phyloP scores from a whole-genome alignment of 1,284 basidiomycete species.

The Anthracocystis panici-leucophaei region DNA sequence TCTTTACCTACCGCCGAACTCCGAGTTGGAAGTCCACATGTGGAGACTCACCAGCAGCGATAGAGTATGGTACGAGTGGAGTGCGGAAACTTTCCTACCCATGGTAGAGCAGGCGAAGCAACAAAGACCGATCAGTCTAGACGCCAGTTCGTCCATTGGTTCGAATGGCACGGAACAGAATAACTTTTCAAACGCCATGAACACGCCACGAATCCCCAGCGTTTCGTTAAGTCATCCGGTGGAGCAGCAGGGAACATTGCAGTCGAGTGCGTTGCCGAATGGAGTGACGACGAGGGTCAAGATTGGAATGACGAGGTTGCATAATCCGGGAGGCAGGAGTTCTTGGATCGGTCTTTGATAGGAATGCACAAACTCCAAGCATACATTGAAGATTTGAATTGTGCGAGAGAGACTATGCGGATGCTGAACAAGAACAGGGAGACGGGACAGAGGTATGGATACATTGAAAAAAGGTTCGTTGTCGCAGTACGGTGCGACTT shows the following conservation, averaged over 20 bases:
- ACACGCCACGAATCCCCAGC: slow-evolving; percentile 62
- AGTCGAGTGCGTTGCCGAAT: slow-evolving; percentile 20
- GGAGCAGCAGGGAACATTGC: slow-evolving; percentile 8
- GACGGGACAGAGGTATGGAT: slow-evolving; percentile 6
- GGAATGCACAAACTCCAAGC: background rate
- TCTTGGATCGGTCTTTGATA: slow-evolving; percentile 80
- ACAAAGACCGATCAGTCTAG: slow-evolving; percentile 29
- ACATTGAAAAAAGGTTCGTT: background rate
- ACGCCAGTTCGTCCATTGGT: slow-evolving; percentile 37
- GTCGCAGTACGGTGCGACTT: background rate
- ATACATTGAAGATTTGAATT: background rate
- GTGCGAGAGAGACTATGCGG: slow-evolving; percentile 12
- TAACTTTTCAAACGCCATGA: slow-evolving; percentile 61
- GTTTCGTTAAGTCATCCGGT: slow-evolving; percentile 13
- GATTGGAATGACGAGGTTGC: slow-evolving; percentile 89
- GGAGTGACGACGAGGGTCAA: slow-evolving; percentile 74
- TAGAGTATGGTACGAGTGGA: slow-evolving; percentile 99
- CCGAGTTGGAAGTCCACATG: slow-evolving; percentile 90
- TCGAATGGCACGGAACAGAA: slow-evolving; percentile 25
- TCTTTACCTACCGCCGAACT: slow-evolving; percentile 89
- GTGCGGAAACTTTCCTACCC: slow-evolving; percentile 89
- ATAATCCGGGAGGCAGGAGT: slow-evolving; percentile 88
- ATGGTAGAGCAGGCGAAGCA: slow-evolving; percentile 12
- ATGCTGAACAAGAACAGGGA: slow-evolving; percentile 6
- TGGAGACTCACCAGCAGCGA: slow-evolving; percentile 86